Conservation (phyloP, 2,329 filamentous ascomycete species). For the Thielaviopsis euricoi region DNA sequence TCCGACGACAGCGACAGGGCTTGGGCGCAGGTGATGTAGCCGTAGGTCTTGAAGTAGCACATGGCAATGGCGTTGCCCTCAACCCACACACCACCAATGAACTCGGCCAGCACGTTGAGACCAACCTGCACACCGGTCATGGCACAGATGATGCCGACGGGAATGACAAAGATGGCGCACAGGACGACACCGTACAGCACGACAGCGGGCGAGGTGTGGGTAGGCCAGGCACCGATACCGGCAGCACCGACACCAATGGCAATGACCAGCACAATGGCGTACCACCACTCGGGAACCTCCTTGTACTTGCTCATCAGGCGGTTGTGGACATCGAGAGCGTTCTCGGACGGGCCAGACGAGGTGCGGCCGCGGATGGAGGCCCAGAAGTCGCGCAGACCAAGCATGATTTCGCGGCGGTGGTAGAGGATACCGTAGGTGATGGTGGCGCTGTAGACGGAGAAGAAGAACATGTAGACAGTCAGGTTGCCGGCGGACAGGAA, state of each 20-base stretch:
- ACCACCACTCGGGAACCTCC: slow-evolving; percentile 39
- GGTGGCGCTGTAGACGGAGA: slow-evolving; percentile 35
- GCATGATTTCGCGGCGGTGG: slow-evolving; percentile 31
- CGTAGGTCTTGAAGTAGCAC: slow-evolving; percentile 38
- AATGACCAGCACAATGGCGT: slow-evolving; percentile 24
- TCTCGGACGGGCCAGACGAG: slow-evolving; percentile 29
- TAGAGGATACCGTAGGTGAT: slow-evolving; percentile 34
- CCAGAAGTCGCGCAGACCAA: slow-evolving; percentile 34
- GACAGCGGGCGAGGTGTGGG: slow-evolving; percentile 32
- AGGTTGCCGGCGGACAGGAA: slow-evolving; percentile 33
- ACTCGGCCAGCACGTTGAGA: slow-evolving; percentile 35
- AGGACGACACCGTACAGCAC: slow-evolving; percentile 34
- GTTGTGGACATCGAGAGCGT: slow-evolving; percentile 27
- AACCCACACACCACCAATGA: slow-evolving; percentile 33
- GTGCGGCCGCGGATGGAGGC: slow-evolving; percentile 29
- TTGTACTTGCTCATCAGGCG: slow-evolving; percentile 30
- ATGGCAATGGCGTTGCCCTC: slow-evolving; percentile 34
- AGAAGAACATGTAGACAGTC: slow-evolving; percentile 38
- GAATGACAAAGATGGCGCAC: slow-evolving; percentile 33
- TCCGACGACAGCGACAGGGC: slow-evolving; percentile 33
- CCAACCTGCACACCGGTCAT: slow-evolving; percentile 36
- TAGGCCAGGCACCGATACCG: slow-evolving; percentile 32
- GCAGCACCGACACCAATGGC: slow-evolving; percentile 31
- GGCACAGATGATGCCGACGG: slow-evolving; percentile 34
- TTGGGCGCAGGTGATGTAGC: slow-evolving; percentile 32